Evolutionary conservation across 768 basidiomycete genomes (phyloP).

Genomic region (Boletus vermiculosoides): DNA sequence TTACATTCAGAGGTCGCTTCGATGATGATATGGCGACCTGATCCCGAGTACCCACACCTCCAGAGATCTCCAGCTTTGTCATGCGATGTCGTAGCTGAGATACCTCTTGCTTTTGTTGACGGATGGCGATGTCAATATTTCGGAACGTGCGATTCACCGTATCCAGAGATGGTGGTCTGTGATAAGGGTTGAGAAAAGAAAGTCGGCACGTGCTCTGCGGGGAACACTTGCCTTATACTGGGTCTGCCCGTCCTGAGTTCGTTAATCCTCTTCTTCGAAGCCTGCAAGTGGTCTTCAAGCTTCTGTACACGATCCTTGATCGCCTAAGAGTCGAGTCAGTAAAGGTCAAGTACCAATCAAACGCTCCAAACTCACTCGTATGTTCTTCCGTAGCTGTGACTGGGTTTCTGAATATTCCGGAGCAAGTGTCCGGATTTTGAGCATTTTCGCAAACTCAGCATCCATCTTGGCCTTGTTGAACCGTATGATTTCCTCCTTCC

Average conservation of each 20-base stretch:
- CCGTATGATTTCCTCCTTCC: conserved; percentile 78
- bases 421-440: conserved; percentile 73
- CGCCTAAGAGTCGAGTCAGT: conserved; percentile 40
- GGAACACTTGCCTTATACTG: conserved; percentile 51
- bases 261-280: conserved; percentile 66
- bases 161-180: conserved; percentile 81
- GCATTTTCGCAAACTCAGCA: conserved; percentile 72
- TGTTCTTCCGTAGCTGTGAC: conserved; percentile 65
- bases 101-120: conserved; percentile 58
- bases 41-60: conserved; percentile 35
- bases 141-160: conserved; percentile 79
- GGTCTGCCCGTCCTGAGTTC: conserved; percentile 62
- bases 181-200: conserved; percentile 1
- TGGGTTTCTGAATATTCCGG: conserved; percentile 89
- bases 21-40: conserved; percentile 40
- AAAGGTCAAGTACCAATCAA: not conserved
- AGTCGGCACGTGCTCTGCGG: not conserved
- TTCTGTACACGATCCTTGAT: conserved; percentile 74
- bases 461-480: conserved; percentile 79
- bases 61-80: conserved; percentile 45
- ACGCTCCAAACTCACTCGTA: conserved; percentile 51
- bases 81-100: conserved; percentile 51
- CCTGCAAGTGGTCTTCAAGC: conserved; percentile 70
- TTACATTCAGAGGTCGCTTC: conserved; percentile 44
- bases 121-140: conserved; percentile 75